phyloP scores from a whole-genome alignment of 2,329 filamentous ascomycete genomes.

The Fusarium gaditjirri region DNA sequence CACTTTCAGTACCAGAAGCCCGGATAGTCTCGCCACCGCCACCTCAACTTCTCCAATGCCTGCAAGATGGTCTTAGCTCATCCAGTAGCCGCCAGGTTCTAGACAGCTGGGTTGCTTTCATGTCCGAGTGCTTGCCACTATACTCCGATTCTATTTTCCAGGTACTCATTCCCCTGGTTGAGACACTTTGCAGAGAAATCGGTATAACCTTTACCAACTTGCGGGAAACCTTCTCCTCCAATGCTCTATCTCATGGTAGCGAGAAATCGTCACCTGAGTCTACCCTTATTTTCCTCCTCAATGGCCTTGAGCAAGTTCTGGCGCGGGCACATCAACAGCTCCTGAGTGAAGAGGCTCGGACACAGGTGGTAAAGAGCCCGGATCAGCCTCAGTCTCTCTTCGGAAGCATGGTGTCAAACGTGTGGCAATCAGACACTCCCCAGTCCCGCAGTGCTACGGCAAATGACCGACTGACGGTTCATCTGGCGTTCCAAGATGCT shows the following conservation, averaged over 20 bases:
- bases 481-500: constrained; percentile 96
- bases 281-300: constrained; percentile 85
- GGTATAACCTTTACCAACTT: constrained; percentile 77
- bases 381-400: constrained; percentile 90
- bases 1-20: constrained; percentile 49
- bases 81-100: constrained; percentile 78
- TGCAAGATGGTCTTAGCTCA: constrained; percentile 84
- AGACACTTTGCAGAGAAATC: constrained; percentile 86
- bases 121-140: constrained; percentile 84
- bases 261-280: constrained; percentile 66
- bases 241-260: constrained; percentile 25
- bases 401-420: constrained; percentile 91
- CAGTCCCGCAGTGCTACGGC: constrained; percentile 86
- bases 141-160: constrained; percentile 90
- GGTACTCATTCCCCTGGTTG: constrained; percentile 88
- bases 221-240: constrained; percentile 67
- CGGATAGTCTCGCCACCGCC: constrained; percentile 62
- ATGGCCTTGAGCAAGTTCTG: constrained; percentile 90
- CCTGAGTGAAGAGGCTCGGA: constrained; percentile 77
- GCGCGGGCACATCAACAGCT: constrained; percentile 88
- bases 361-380: constrained; percentile 76
- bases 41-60: constrained; percentile 79
- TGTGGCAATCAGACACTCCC: constrained; percentile 81
- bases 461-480: constrained; percentile 91
- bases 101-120: constrained; percentile 90